Base-by-base conservation (phyloP, 768 basidiomycete species). In the Tephrocybe rancida region DNA sequence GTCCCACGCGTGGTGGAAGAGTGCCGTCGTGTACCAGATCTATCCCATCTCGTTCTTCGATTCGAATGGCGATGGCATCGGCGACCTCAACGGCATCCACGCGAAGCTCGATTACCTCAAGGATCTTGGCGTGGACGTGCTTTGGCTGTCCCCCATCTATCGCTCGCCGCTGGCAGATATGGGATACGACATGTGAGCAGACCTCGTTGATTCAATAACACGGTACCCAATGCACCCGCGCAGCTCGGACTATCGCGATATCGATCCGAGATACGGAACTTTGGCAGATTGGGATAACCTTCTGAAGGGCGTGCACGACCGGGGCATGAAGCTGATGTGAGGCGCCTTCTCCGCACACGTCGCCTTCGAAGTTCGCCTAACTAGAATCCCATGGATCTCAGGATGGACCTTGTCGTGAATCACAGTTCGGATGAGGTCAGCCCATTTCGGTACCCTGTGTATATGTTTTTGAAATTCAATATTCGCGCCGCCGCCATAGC, bases 381-480 rank as follows among this genome's bases (percentile, higher is more conserved):
- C 6, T 32, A n/a, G n/a, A n/a, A 13, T 32, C 13, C 13, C 7
- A 16, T 50, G 24, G 27, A 24, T 38, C 22, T 43, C 64, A 87
- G 86, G 70, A 87, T 88, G 84, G 88, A 91, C 62, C 78, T 91
- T 1, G 89, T 90, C 24, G 84, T 85, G 8, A 90, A 90, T 65
- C 88, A 89, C 63, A 81, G 82, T 3, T 88, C 87, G 0, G 78
- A 84, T 67, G 79, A 86, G 77, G 85, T 82, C 24, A 32, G 60
- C n/a, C 29, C 49, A 19, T 14, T n/a, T n/a, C n/a, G n/a, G 29
- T 19, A 19, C 21, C 29, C 39, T 30, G 3, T 18, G 5, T 26
- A 26, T 18, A 11, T 34, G 22, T 13, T 18, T 34, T 27, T 11
- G 18, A 4, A 18, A 25, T 11, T 37, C 6, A 49, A 39, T 14